Base-by-base conservation (phyloP, 2,329 filamentous ascomycete species). In the Phoma sp. region DNA sequence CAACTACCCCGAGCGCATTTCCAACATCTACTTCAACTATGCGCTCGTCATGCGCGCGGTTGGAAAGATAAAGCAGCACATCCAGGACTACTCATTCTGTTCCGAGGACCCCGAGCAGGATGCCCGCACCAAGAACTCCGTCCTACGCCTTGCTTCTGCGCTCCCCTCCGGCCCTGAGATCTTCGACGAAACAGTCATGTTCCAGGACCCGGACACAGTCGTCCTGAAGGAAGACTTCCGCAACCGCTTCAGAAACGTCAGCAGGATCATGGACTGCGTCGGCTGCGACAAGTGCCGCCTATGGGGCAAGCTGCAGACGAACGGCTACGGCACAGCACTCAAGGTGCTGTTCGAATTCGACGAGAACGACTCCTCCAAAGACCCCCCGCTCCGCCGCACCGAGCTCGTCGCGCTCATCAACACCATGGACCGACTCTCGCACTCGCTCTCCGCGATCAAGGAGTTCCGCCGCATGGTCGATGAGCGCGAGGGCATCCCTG, bases 1-100 rank as follows among this genome's bases (percentile, higher is more conserved):
- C 75, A 81, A 83, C 22, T 86, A 90, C 72, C 91, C 93, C 0
- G 95, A 99, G 64, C 89, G 93, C 57, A 90, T 99, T 69, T 95
- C 93, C 64, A 99, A 99, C 75, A 83, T 99, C 44, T 99, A 99
- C 80, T 99, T 99, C 81, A 98, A 99, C 83, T 99, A 96, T 71
- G 95, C 95, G 0, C 83, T 99, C n/a, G 83, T 99, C 36, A 89
- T 93, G 24, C 89, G 95, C 44, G 95, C 95, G 10, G 85, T 98
- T 36, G 89, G 91, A 47, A 99, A 99, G 77, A 84, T 98, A 7
- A 90, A 89, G 10, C 89, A 90, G 23, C 88, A 93, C 64, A 82
- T 98, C 8, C 81, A 88, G 60, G 81, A 85, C 58, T 98, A 98
- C 78, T 95, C 90, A 0, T 99, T 96, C 75, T 99, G 95, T 76